Evolutionary conservation across 2,329 filamentous ascomycete genomes (phyloP).

Genomic region (Trichoderma pleuroti): DNA sequence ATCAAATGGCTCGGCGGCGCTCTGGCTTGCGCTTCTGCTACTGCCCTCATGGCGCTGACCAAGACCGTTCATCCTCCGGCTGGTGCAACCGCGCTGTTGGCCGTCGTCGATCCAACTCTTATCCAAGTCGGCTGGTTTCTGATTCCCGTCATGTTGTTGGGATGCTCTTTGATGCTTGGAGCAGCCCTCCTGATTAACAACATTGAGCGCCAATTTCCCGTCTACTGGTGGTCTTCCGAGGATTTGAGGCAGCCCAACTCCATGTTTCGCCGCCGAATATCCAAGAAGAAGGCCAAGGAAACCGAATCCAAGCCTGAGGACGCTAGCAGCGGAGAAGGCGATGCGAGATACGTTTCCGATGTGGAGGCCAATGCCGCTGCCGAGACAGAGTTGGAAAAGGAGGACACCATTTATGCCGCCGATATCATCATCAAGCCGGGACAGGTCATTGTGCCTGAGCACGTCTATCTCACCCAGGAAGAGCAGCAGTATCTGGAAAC

Average conservation of each 20-base stretch:
- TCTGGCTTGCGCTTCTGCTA: constrained; percentile 61
- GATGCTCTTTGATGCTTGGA: constrained; percentile 56
- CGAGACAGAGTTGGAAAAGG: constrained; percentile 20
- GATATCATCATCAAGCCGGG: constrained; percentile 38
- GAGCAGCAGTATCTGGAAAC: constrained; percentile 36
- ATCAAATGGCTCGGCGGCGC: constrained; percentile 64
- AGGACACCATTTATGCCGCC: constrained; percentile 20
- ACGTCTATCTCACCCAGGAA: constrained; percentile 38
- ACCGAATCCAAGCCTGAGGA: not conserved
- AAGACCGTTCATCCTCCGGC: constrained; percentile 72
- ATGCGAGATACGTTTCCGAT: constrained; percentile 14
- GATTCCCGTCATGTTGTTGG: constrained; percentile 60
- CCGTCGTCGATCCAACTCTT: constrained; percentile 55
- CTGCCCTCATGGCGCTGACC: constrained; percentile 63
- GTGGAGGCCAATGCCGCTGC: constrained; percentile 20
- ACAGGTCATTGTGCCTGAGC: constrained; percentile 33
- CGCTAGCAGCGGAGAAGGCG: not conserved
- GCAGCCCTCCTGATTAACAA: constrained; percentile 67
- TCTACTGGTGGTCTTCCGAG: constrained; percentile 66
- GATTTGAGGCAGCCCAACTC: constrained; percentile 24
- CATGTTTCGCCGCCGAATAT: constrained; percentile 15
- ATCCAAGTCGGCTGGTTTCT: constrained; percentile 64
- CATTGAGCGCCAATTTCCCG: constrained; percentile 60
- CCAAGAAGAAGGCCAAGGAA: not conserved
- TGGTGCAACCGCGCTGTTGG: constrained; percentile 68